These are phyloP conservation scores for Gossypium trilobum DNA, from an alignment of 441 rosid species.

Conservation along the genomic window DNA sequence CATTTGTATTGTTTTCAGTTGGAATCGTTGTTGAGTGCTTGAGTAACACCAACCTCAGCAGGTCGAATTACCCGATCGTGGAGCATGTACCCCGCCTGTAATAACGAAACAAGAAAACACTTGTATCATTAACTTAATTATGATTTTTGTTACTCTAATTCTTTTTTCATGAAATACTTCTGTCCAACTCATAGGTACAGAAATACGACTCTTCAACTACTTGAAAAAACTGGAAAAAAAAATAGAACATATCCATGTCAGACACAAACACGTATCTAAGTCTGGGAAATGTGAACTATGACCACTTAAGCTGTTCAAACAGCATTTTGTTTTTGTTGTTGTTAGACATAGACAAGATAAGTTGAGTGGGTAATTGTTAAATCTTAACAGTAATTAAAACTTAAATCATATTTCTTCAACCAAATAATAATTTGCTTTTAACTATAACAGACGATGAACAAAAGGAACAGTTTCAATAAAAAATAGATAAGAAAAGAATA, in stretches of 20 bases:
- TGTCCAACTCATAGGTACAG: too few species aligned
- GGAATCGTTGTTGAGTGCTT: conserved; percentile 33
- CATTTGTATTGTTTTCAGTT: conserved; percentile 20
- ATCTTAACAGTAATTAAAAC: too few species aligned
- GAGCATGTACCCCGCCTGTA: conserved; percentile 74
- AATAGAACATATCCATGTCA: too few species aligned
- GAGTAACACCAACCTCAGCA: conserved; percentile 86
- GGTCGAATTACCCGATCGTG: conserved; percentile 77
- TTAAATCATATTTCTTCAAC: not conserved
- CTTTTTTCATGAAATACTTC: too few species aligned
- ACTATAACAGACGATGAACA: not conserved
- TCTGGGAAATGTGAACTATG: not conserved
- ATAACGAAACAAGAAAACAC: not conserved
- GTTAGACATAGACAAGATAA: not conserved
- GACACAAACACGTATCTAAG: too few species aligned
- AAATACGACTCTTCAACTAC: too few species aligned
- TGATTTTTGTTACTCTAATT: not conserved
- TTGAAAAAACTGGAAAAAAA: too few species aligned
- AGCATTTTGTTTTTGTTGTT: not conserved
- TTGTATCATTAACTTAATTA: not conserved
- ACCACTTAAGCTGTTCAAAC: not conserved
- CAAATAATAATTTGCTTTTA: not conserved
- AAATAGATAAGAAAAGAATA: conserved; percentile 11
- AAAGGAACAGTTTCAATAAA: not conserved
- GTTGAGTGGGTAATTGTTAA: not conserved